Evolutionary conservation across 441 rosid species (phyloP).

Genomic region (Erodium moschatum): DNA sequence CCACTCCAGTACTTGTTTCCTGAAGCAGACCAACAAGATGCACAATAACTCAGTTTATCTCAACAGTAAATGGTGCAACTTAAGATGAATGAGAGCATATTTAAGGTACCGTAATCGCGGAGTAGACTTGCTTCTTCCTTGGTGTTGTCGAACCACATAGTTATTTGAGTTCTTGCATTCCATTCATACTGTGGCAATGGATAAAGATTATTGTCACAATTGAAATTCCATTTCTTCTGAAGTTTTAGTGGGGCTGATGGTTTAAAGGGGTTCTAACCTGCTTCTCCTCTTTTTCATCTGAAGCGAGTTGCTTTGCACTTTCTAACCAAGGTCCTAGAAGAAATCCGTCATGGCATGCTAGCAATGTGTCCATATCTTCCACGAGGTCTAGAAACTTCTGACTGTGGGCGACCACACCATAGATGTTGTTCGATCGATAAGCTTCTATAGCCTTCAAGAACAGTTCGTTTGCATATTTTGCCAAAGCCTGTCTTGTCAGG

Average conservation of each 20-base stretch:
- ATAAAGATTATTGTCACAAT: not conserved
- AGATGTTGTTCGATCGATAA: slow-evolving; percentile 40
- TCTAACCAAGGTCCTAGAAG: slow-evolving; percentile 88
- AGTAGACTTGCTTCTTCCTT: slow-evolving; percentile 61
- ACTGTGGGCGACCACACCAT: slow-evolving; percentile 36
- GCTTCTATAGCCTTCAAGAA: slow-evolving; percentile 56
- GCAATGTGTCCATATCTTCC: slow-evolving; percentile 60
- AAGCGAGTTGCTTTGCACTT: slow-evolving; percentile 63
- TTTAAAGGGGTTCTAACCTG: slow-evolving; percentile 41
- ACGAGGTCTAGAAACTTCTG: slow-evolving; percentile 57
- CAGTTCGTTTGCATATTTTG: slow-evolving; percentile 79
- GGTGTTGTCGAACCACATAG: slow-evolving; percentile 73
- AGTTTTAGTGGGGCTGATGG: not conserved
- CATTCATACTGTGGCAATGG: slow-evolving; percentile 46
- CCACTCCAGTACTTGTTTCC: slow-evolving; percentile 77
- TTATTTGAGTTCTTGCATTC: slow-evolving; percentile 72
- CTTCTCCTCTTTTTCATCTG: slow-evolving; percentile 42
- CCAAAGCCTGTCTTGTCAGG: slow-evolving; percentile 76
- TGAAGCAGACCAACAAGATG: slow-evolving; percentile 15
- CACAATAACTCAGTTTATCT: not conserved
- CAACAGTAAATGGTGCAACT: not conserved
- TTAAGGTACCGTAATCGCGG: slow-evolving; percentile 53
- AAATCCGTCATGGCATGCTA: slow-evolving; percentile 74
- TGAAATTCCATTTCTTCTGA: not conserved
- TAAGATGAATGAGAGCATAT: no score